Evolutionary conservation across 2,329 filamentous ascomycete genomes (phyloP).

Genomic region (Thielaviopsis musarum): DNA sequence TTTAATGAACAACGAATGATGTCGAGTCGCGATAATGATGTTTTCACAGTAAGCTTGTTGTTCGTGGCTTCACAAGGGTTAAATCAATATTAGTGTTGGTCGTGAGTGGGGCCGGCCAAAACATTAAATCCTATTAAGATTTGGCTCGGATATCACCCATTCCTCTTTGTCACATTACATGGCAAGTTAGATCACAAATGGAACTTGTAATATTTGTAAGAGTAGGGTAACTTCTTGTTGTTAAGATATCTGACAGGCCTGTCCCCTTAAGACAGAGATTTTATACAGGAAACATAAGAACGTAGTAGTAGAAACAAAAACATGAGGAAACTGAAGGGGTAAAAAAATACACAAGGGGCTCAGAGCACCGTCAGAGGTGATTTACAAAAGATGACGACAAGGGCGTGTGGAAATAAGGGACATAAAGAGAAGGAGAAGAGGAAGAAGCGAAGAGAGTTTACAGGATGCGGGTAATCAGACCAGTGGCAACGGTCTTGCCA

Average conservation of each 20-base stretch:
- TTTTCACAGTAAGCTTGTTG: no score
- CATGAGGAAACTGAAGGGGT: background rate
- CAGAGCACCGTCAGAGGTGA: background rate
- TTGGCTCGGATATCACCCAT: no score
- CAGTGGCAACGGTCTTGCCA: slow-evolving; percentile 74
- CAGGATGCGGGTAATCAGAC: slow-evolving; percentile 60
- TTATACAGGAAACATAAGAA: slow-evolving; percentile 1
- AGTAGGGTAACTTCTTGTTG: background rate
- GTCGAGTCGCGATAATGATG: background rate
- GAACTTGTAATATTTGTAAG: background rate
- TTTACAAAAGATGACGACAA: background rate
- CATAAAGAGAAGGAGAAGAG: background rate
- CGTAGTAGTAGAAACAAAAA: background rate
- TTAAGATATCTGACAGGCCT: background rate
- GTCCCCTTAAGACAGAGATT: background rate
- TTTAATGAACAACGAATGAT: background rate
- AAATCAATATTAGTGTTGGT: background rate
- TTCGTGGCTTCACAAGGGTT: background rate
- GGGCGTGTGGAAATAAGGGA: background rate
- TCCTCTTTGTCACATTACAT: no score
- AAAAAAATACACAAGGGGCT: slow-evolving; percentile 10
- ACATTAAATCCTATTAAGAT: no score
- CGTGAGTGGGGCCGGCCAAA: background rate
- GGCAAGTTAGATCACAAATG: no score
- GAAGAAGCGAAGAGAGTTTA: slow-evolving; percentile 17